These are phyloP conservation scores for Dacryopinax primogenitus DNA, from an alignment of 768 basidiomycete species.

Conservation along the genomic window DNA sequence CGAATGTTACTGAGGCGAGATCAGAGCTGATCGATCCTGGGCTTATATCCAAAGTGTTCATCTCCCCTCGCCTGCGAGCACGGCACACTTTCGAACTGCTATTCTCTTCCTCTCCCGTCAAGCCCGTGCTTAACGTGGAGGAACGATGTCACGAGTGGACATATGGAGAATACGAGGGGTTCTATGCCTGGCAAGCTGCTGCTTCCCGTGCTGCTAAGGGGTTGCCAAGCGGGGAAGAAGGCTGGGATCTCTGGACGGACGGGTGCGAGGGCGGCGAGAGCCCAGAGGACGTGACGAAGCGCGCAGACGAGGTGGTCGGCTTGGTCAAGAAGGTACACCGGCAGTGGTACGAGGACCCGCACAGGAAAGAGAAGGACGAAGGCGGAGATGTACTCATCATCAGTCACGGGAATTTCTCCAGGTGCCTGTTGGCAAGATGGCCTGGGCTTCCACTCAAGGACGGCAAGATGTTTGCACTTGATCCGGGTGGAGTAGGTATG, in stretches of 20 bases:
- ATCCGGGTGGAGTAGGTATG: background rate
- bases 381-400: constrained; percentile 3
- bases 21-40: background rate
- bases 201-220: background rate
- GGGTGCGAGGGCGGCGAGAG: constrained; percentile 6
- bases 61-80: background rate
- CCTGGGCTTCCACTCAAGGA: background rate
- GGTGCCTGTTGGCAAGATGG: background rate
- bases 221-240: background rate
- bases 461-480: background rate
- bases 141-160: background rate
- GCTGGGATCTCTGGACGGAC: constrained; percentile 1
- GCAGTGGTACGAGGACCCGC: background rate
- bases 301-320: background rate
- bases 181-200: background rate
- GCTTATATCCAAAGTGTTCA: background rate
- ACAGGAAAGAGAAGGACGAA: background rate
- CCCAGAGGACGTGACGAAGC: background rate
- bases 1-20: background rate
- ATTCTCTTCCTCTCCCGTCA: background rate
- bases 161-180: background rate
- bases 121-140: background rate
- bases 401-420: background rate
- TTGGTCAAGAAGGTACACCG: background rate
- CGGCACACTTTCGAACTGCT: background rate